phyloP scores from a whole-genome alignment of 2,329 filamentous ascomycete species.

The Paracoccidioides brasiliensis region DNA sequence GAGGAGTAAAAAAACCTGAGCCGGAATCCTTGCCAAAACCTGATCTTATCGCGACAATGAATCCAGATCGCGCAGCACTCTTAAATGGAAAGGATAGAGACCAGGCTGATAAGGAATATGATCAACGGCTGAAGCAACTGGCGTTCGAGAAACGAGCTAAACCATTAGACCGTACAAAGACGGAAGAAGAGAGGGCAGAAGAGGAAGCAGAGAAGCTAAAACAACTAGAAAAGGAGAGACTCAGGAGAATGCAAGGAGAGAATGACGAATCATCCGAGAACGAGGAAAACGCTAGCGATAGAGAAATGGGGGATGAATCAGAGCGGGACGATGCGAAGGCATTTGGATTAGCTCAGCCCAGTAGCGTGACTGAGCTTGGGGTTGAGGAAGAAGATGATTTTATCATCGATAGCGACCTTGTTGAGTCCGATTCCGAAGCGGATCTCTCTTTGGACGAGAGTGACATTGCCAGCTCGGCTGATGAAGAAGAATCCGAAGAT shows the following conservation, averaged over 20 bases:
- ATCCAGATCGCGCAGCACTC: slow-evolving; percentile 50
- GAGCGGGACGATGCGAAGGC: slow-evolving; percentile 44
- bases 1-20: slow-evolving; percentile 43
- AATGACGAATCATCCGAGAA: slow-evolving; percentile 44
- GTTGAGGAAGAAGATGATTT: slow-evolving; percentile 95
- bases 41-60: slow-evolving; percentile 35
- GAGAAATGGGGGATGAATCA: slow-evolving; percentile 34
- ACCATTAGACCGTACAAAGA: slow-evolving; percentile 80
- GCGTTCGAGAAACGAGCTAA: slow-evolving; percentile 72
- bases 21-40: slow-evolving; percentile 34
- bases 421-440: slow-evolving; percentile 61
- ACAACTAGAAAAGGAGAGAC: slow-evolving; percentile 68
- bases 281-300: slow-evolving; percentile 26
- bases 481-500: slow-evolving; percentile 45
- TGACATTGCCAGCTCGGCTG: slow-evolving; percentile 22
- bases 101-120: slow-evolving; percentile 74
- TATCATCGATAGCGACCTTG: slow-evolving; percentile 72
- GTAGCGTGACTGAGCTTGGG: slow-evolving; percentile 39
- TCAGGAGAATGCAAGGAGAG: slow-evolving; percentile 78
- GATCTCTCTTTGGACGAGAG: slow-evolving; percentile 30
- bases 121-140: slow-evolving; percentile 67
- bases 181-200: slow-evolving; percentile 68
- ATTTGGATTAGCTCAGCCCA: slow-evolving; percentile 47
- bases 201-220: slow-evolving; percentile 66
- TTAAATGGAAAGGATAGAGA: slow-evolving; percentile 48